These are phyloP conservation scores for Pestalotiopsis sp. DNA, from an alignment of 2,329 filamentous ascomycete species.

Conservation along the genomic window DNA sequence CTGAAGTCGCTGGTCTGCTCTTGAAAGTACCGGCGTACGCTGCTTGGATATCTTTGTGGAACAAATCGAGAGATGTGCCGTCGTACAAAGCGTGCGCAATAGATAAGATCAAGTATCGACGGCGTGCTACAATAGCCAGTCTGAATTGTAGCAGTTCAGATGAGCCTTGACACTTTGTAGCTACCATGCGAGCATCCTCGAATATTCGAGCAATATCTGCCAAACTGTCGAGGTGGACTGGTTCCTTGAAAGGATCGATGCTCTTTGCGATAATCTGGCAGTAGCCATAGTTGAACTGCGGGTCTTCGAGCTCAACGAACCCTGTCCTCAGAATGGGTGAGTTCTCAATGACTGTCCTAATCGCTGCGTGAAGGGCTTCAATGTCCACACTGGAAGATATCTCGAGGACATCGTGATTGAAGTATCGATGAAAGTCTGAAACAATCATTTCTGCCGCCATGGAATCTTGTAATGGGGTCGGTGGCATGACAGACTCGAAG, in stretches of 20 bases:
- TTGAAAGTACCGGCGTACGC: conserved; percentile 58
- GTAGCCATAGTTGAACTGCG: conserved; percentile 53
- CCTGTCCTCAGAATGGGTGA: conserved; percentile 77
- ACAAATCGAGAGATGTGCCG: conserved; percentile 76
- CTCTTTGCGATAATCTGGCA: conserved; percentile 49
- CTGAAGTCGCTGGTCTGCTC: conserved; percentile 50
- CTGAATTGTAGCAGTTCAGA: conserved; percentile 52
- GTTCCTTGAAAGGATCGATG: conserved; percentile 21
- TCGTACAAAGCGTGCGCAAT: conserved; percentile 90
- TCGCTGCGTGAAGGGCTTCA: conserved; percentile 60
- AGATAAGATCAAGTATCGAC: conserved; percentile 62
- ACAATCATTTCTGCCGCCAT: conserved; percentile 83
- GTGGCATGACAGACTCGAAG: conserved; percentile 67
- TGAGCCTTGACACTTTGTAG: conserved; percentile 37
- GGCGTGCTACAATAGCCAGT: conserved; percentile 37
- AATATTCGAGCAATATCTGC: conserved; percentile 41
- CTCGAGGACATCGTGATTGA: conserved; percentile 79
- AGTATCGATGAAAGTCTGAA: conserved; percentile 77
- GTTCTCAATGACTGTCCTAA: conserved; percentile 58
- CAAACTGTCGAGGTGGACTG: conserved; percentile 26
- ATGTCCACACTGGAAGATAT: conserved; percentile 59
- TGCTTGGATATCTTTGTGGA: conserved; percentile 72
- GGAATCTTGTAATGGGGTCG: conserved; percentile 83
- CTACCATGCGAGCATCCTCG: conserved; percentile 38
- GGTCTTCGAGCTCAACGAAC: conserved; percentile 69